These are phyloP conservation scores for Rhazya stricta DNA, from an alignment of 257 asterid genomes.

Conservation along the genomic window DNA sequence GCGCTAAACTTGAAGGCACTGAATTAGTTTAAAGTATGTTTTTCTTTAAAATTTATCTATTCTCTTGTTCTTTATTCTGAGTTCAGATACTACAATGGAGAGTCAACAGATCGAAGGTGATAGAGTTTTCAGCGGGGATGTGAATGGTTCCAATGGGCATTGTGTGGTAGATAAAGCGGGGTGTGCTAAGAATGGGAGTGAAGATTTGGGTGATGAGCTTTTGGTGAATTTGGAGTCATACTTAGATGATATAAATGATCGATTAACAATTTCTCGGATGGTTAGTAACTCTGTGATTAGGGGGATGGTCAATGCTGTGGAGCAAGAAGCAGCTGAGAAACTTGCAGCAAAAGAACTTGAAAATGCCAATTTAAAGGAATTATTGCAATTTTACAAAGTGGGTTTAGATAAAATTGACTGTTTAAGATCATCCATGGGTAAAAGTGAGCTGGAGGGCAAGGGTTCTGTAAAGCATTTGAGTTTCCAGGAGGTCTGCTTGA, in stretches of 20 bases:
- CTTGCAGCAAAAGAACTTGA: slow-evolving; percentile 65
- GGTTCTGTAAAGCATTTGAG: slow-evolving; percentile 20
- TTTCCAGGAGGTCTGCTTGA: slow-evolving; percentile 23
- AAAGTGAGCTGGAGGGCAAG: slow-evolving; percentile 12
- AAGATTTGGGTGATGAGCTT: slow-evolving; percentile 54
- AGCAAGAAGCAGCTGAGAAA: slow-evolving; percentile 63
- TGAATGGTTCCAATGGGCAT: slow-evolving; percentile 17
- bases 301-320: slow-evolving; percentile 87
- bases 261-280: slow-evolving; percentile 64
- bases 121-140: slow-evolving; percentile 20
- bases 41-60: not conserved
- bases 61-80: not conserved
- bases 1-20: not conserved
- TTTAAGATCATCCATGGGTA: slow-evolving; percentile 14
- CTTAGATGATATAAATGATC: slow-evolving; percentile 55
- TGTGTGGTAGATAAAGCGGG: slow-evolving; percentile 17
- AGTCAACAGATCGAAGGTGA: slow-evolving; percentile 18
- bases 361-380: slow-evolving; percentile 41
- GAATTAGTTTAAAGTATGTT: not conserved
- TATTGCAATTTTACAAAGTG: slow-evolving; percentile 23
- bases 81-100: slow-evolving; percentile 12
- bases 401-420: slow-evolving; percentile 19
- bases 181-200: slow-evolving; percentile 29
- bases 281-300: slow-evolving; percentile 76
- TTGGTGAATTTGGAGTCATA: slow-evolving; percentile 66